Evolutionary conservation across 192 early-diverging fungal genomes (phyloP).

Genomic region (Gamsiella multidivaricata): DNA sequence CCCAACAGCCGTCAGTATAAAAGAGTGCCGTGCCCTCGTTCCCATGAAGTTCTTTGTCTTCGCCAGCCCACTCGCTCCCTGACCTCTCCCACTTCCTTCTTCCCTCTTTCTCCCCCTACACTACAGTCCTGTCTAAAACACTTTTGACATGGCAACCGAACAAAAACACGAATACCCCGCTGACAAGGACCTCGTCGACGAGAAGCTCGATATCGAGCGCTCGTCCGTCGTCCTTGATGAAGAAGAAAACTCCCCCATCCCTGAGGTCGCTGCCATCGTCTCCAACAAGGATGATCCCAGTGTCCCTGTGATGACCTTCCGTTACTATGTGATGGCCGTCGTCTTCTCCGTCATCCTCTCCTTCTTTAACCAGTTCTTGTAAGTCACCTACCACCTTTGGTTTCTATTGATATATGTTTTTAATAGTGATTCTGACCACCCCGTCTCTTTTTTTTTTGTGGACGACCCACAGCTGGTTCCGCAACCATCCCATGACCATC

Average conservation of each 20-base stretch:
- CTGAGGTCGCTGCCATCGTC: constrained; percentile 49
- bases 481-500: constrained; percentile 37
- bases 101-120: neutral
- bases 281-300: constrained; percentile 56
- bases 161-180: constrained; percentile 21
- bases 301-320: constrained; percentile 60
- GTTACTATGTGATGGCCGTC: constrained; percentile 55
- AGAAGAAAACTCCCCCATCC: constrained; percentile 54
- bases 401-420: constrained; percentile 1
- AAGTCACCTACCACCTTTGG: neutral
- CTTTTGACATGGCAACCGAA: neutral
- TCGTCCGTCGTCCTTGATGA: constrained; percentile 28
- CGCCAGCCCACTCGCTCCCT: neutral
- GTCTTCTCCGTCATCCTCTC: constrained; percentile 34
- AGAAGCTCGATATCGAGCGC: constrained; percentile 36
- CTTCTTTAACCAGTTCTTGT: constrained; percentile 49
- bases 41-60: neutral
- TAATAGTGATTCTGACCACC: neutral
- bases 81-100: neutral
- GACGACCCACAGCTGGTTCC: constrained; percentile 50
- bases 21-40: neutral
- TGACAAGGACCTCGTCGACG: constrained; percentile 28
- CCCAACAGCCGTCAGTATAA: neutral
- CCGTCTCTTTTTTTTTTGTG: neutral
- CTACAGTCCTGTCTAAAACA: neutral